Percentiles rank a stretch among this genome's conserved stretches.
These are phyloP conservation scores for Xylariaceae sp. DNA, from an alignment of 2,329 filamentous ascomycete species.

Conservation along the genomic window DNA sequence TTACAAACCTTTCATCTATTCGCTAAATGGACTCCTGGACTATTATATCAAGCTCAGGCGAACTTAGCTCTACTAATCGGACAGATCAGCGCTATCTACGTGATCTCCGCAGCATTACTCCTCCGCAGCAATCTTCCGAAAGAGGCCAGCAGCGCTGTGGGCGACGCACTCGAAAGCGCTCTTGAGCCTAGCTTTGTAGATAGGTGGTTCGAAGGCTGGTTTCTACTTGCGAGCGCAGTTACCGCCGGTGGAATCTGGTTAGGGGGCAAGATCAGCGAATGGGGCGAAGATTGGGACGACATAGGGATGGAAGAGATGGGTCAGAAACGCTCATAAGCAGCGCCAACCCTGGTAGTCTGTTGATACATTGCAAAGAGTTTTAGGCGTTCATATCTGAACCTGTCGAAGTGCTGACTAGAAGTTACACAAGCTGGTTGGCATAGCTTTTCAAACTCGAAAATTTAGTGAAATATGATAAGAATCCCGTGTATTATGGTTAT, in stretches of 20 bases:
- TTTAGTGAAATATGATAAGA: too few relatives aligned
- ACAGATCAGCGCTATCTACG: constrained; percentile 84
- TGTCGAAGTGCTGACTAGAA: not conserved
- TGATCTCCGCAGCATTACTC: constrained; percentile 80
- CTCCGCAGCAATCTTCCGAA: constrained; percentile 78
- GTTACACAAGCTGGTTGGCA: not conserved
- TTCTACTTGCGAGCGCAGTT: constrained; percentile 69
- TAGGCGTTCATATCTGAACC: constrained; percentile 12
- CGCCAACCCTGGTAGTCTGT: not conserved
- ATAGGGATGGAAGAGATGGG: constrained; percentile 73
- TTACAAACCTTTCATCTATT: constrained; percentile 87
- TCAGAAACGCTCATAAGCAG: constrained; percentile 65
- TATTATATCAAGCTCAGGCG: constrained; percentile 77
- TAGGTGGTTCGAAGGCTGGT: constrained; percentile 89
- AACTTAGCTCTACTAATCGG: constrained; percentile 81
- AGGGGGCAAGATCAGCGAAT: constrained; percentile 64
- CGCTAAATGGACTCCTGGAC: constrained; percentile 72
- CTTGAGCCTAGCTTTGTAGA: constrained; percentile 77
- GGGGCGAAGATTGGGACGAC: constrained; percentile 66
- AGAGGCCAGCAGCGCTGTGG: constrained; percentile 78
- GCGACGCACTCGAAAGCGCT: constrained; percentile 78
- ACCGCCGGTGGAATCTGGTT: constrained; percentile 78
- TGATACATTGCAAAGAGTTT: constrained; percentile 19
- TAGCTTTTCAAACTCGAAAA: constrained; percentile 11
- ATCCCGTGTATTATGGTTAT: too few relatives aligned